Base-by-base conservation (phyloP, 1,284 basidiomycete species). In the Moesziomyces globuligerus region DNA sequence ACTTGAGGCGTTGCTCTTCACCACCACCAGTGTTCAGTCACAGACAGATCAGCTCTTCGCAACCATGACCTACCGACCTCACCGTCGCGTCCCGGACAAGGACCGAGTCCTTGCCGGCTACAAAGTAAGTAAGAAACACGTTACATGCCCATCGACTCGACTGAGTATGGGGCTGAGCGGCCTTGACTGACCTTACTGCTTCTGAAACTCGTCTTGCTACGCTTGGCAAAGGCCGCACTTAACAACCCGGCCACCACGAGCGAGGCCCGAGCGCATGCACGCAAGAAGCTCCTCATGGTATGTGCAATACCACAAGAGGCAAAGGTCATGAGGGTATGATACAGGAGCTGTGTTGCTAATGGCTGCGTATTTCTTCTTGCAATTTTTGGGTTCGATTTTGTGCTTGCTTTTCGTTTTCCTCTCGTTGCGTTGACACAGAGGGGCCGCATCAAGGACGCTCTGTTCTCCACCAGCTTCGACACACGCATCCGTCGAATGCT, bases 211-310 rank as follows among this genome's bases (percentile, higher is more conserved):
- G 6, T n/a, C 24, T 29, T 47, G 28, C 52, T 10, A 41, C 43
- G 18, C 43, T 60, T 21, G 50, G 53, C 48, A 53, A 60, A 74
- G 72, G 42, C 72, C 17, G 70, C 72, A 3, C 70, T 75, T 40
- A 75, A 75, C 53, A 75, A 75, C 26, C 72, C 72, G 17, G 47
- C 59, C 10, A 75, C 72, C 0, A 54, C 56, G 2, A 69, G 50
- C 34, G 72, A 73, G 38, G 72, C 54, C 20, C 34, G 72, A 21
- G 38, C 51, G 4, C 61, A 73, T 39, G 73, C 73, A 0, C 46
- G 72, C 21, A 75, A 69, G 45, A 65, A 74, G 48, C 40, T 75
- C n/a, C 56, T 75, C 37, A 48, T 43, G 48, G 70, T 74, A 41
- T 15, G 64, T 58, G n/a, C n/a, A n/a, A n/a, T 38, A 21, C 1